Conservation (phyloP, 2,329 filamentous ascomycete species). For the Diaporthe velutina region DNA sequence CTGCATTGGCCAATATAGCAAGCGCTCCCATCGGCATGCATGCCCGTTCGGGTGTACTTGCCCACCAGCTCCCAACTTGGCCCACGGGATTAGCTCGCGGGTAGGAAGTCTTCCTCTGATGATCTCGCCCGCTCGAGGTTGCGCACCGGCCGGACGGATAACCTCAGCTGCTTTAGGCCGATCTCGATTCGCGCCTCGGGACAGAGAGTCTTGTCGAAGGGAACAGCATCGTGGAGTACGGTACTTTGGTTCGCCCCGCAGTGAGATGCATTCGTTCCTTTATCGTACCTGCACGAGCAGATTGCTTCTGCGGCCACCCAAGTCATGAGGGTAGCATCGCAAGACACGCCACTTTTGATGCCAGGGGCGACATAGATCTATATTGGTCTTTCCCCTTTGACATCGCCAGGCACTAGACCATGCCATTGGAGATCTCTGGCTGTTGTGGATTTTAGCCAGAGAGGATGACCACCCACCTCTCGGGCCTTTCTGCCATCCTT, state of each 20-base stretch:
- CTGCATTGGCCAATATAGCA: not conserved
- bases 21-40: not conserved
- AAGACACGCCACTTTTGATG: conserved; percentile 4
- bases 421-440: not conserved
- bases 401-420: not conserved
- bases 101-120: not conserved
- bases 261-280: conserved; percentile 6
- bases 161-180: not conserved
- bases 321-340: conserved; percentile 31
- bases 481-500: not conserved
- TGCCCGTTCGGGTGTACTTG: not conserved
- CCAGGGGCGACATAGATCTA: conserved; percentile 9
- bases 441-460: not conserved
- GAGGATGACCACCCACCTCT: not conserved
- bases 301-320: conserved; percentile 20
- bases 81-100: not conserved
- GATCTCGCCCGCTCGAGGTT: not conserved
- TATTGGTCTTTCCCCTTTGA: not conserved
- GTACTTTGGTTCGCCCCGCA: conserved; percentile 16
- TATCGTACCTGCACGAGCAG: not conserved
- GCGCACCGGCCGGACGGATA: not conserved
- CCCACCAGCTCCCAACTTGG: not conserved
- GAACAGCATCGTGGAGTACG: conserved; percentile 3
- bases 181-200: conserved; percentile 3
- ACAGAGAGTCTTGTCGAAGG: not conserved